Conservation (phyloP, 2,329 filamentous ascomycete genomes). For the Pseudocercospora cruenta region DNA sequence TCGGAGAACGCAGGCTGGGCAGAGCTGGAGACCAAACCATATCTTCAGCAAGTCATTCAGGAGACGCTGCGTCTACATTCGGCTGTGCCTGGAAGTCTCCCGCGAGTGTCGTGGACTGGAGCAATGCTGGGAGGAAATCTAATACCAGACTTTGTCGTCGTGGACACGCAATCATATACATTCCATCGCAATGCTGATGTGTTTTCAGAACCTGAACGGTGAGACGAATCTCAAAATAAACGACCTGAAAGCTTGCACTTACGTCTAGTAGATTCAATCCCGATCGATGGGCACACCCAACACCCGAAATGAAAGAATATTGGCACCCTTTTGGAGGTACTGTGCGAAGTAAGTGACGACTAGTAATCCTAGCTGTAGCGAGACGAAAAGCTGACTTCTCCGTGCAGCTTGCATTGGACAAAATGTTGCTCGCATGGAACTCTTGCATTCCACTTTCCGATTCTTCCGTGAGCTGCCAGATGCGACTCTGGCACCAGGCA, state of each 20-base stretch:
- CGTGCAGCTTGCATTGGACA: slow-evolving; percentile 29
- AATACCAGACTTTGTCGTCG: slow-evolving; percentile 30
- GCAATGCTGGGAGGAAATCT: slow-evolving; percentile 21
- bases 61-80: slow-evolving; percentile 44
- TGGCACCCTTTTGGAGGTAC: slow-evolving; percentile 34
- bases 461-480: slow-evolving; percentile 32
- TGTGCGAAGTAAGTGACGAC: neutral
- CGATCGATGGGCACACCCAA: slow-evolving; percentile 3
- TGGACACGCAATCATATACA: slow-evolving; percentile 33
- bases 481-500: slow-evolving; percentile 27
- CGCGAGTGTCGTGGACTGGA: slow-evolving; percentile 38
- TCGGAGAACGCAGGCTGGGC: slow-evolving; percentile 15
- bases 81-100: slow-evolving; percentile 39
- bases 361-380: no score
- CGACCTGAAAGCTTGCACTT: slow-evolving; percentile 29
- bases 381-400: neutral
- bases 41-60: slow-evolving; percentile 42
- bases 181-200: slow-evolving; percentile 31
- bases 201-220: slow-evolving; percentile 31
- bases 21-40: slow-evolving; percentile 36
- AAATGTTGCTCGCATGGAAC: slow-evolving; percentile 36
- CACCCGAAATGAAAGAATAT: slow-evolving; percentile 24
- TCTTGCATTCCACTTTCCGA: slow-evolving; percentile 28
- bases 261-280: slow-evolving; percentile 12
- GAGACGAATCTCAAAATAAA: neutral